A percentile compares a stretch with the other conserved stretches of the same genome.
Conservation (phyloP, 1,139 yeast genomes). For the Saccharomyces pastorianus region DNA sequence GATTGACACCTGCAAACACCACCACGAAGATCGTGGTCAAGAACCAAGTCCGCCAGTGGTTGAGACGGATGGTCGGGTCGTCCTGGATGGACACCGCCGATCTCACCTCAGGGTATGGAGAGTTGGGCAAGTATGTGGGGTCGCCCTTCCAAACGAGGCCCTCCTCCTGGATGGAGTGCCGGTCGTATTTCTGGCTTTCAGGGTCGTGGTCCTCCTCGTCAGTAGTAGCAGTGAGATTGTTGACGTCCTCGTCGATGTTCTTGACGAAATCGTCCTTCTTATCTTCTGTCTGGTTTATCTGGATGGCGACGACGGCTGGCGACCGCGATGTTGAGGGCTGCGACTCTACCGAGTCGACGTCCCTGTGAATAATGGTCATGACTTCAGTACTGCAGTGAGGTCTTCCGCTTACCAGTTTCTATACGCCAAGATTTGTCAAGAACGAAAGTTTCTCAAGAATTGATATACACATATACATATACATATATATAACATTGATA, state of each 20-base stretch:
- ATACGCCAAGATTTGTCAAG: neutral
- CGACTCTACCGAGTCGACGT: neutral
- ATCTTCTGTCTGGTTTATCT: neutral
- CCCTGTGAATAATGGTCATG: neutral
- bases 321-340: neutral
- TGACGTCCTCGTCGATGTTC: neutral
- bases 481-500: no score
- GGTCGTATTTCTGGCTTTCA: neutral
- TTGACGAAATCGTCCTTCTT: neutral
- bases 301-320: neutral
- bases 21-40: conserved; percentile 42
- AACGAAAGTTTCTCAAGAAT: neutral
- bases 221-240: neutral
- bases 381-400: neutral
- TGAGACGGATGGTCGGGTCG: conserved; percentile 39
- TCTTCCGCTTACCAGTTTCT: no score
- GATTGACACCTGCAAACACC: conserved; percentile 45
- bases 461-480: no score
- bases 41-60: conserved; percentile 46
- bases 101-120: conserved; percentile 51
- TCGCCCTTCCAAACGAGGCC: conserved; percentile 28
- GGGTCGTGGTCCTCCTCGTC: conserved; percentile 4
- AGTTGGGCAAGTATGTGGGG: conserved; percentile 36
- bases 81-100: conserved; percentile 46
- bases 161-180: neutral